Conservation (phyloP, 192 early-diverging fungal species). For the Geranomyces michiganensis region DNA sequence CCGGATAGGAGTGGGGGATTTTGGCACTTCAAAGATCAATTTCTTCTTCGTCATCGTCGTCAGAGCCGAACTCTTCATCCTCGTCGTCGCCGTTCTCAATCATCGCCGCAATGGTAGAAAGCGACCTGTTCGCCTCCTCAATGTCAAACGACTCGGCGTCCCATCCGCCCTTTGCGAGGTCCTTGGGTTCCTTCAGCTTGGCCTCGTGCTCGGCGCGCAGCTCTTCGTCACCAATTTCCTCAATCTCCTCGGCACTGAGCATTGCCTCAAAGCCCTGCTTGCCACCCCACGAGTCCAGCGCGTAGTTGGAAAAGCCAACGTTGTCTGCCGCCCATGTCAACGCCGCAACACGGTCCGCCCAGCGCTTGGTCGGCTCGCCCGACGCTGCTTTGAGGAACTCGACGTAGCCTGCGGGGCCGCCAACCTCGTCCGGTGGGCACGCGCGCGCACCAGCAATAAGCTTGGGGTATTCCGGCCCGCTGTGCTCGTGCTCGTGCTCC, state of each 20-base stretch:
- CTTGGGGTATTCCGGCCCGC: conserved; percentile 24
- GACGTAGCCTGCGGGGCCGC: conserved; percentile 27
- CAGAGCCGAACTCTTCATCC: conserved; percentile 2
- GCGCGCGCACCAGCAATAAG: conserved; percentile 26
- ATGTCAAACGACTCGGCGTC: conserved; percentile 26
- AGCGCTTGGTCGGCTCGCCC: conserved; percentile 2
- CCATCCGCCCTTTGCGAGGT: conserved; percentile 25
- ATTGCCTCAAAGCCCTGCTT: conserved; percentile 12
- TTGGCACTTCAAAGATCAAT: conserved; percentile 10
- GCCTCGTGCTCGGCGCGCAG: background rate
- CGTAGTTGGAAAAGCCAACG: conserved; percentile 26
- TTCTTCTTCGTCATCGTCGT: conserved; percentile 26
- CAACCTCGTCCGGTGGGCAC: conserved; percentile 30
- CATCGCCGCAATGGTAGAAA: conserved; percentile 19
- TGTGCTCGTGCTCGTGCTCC: conserved; percentile 13
- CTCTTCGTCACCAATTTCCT: conserved; percentile 18
- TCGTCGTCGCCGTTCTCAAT: conserved; percentile 23
- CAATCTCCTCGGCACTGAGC: background rate
- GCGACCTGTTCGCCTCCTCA: conserved; percentile 20
- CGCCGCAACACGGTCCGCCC: conserved; percentile 8
- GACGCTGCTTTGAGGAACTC: conserved; percentile 16
- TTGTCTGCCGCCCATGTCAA: conserved; percentile 22
- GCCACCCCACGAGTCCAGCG: conserved; percentile 32
- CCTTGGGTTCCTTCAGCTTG: background rate
- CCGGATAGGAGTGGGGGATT: too few relatives aligned